Evolutionary conservation across 805 yeast genomes (phyloP).

Genomic region (Wilhelminamyces savonicus): DNA sequence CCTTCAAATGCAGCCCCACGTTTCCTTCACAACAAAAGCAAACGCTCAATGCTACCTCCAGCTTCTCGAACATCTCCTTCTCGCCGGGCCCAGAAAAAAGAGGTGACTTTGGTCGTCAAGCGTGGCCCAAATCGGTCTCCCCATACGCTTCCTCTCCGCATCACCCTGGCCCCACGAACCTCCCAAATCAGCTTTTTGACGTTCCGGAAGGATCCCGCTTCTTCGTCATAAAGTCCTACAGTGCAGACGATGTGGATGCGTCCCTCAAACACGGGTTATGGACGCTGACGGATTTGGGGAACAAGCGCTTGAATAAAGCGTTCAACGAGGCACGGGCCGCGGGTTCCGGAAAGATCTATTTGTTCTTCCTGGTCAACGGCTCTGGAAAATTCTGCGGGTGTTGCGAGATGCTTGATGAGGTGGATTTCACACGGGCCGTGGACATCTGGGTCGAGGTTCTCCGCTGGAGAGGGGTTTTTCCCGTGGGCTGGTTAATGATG

Average conservation of each 20-base stretch:
- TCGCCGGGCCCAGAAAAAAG: too few relatives aligned
- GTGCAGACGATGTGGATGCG: slow-evolving; percentile 41
- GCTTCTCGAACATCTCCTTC: too few relatives aligned
- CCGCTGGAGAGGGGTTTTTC: slow-evolving; percentile 48
- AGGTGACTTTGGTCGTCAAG: too few relatives aligned
- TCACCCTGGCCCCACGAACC: too few relatives aligned
- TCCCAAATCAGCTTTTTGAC: too few relatives aligned
- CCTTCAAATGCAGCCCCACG: too few relatives aligned
- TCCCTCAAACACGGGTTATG: slow-evolving; percentile 46
- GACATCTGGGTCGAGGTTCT: slow-evolving; percentile 42
- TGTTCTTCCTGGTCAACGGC: slow-evolving; percentile 54
- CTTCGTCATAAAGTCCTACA: slow-evolving; percentile 53
- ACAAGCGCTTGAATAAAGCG: slow-evolving; percentile 43
- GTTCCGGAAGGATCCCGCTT: slow-evolving; percentile 14
- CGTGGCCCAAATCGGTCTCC: too few relatives aligned
- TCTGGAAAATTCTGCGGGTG: slow-evolving; percentile 56
- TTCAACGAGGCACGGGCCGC: slow-evolving; percentile 15
- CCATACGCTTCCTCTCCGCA: too few relatives aligned
- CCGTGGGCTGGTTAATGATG: slow-evolving; percentile 46
- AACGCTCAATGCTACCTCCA: too few relatives aligned
- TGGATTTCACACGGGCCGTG: slow-evolving; percentile 31
- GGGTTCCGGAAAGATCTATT: slow-evolving; percentile 27
- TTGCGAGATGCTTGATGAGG: slow-evolving; percentile 42
- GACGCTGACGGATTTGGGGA: slow-evolving; percentile 57
- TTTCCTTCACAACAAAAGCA: too few relatives aligned